Base-by-base conservation (phyloP, 83 land plant genomes). In the Diphasiastrum complanatum region DNA sequence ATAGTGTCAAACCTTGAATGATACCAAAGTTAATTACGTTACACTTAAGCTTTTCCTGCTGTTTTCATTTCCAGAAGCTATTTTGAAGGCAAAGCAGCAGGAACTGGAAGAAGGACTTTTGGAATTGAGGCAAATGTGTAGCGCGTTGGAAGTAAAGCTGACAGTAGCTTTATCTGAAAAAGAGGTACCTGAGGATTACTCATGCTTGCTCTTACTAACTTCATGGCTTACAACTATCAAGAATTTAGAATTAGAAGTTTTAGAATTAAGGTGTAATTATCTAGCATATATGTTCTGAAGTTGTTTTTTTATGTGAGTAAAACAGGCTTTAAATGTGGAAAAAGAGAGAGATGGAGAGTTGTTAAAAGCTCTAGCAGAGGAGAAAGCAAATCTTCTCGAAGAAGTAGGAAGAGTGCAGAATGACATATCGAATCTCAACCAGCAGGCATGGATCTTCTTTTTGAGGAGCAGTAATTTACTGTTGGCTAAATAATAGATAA, bases 291-390 rank as follows among this genome's bases (percentile, higher is more conserved):
- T n/a, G n/a, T n/a, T n/a, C n/a, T n/a, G n/a, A n/a, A n/a, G n/a
- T n/a, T n/a, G n/a, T n/a, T n/a, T 33, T n/a, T 36, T 16, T 29
- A 6, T n/a, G n/a, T 40, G 23, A 12, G 20, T 11, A 23, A 3
- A 26, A 22, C 60, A 76, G 77, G 70, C 40, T 14, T 70, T 76
- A 20, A 12, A 18, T 26, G 18, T n/a, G 35, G 71, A 48, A 14
- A 48, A 51, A 24, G 71, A 65, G 49, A 65, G 53, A 31, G 63
- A 76, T 60, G 63, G 40, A 25, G 77, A 76, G 40, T 64, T 78
- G 16, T 60, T 76, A 25, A 60, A 45, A 24, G 63, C 58, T 30
- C 38, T 58, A 6, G 60, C 40, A 30, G 66, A 76, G 46, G 77
- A 73, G 47, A 45, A 38, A 3, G 18, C 43, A 3, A 23, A 34